Conservation (phyloP, 2,329 filamentous ascomycete genomes). For the Aspergillus sp. region DNA sequence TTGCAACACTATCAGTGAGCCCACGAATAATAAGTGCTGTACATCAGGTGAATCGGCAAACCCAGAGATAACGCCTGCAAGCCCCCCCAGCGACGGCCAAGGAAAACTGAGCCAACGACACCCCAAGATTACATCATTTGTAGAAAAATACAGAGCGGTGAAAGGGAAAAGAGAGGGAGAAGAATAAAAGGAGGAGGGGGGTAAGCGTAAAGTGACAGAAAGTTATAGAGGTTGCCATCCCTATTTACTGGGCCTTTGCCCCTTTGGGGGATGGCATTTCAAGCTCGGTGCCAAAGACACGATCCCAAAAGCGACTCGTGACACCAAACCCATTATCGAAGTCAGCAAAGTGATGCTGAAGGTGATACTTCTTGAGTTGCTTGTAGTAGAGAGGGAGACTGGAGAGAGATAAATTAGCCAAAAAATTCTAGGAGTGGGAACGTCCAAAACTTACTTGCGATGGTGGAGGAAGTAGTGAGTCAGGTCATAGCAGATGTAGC, state of each 20-base stretch:
- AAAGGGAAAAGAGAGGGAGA: not conserved
- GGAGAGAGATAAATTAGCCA: constrained; percentile 11
- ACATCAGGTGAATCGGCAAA: not conserved
- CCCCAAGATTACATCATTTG: not conserved
- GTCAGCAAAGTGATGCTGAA: constrained; percentile 95
- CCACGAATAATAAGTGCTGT: not conserved
- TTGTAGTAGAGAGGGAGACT: constrained; percentile 85
- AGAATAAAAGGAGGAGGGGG: not conserved
- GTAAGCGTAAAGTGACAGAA: not conserved
- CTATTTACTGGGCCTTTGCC: constrained; percentile 35
- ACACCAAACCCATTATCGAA: constrained; percentile 98
- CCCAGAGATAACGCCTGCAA: not conserved
- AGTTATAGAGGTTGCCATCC: not conserved
- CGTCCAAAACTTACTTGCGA: constrained; percentile 63
- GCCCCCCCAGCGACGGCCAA: not conserved
- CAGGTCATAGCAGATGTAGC: constrained; percentile 93
- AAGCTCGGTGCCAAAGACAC: constrained; percentile 85
- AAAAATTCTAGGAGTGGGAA: not conserved
- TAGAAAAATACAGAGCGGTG: not conserved
- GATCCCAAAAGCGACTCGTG: constrained; percentile 94
- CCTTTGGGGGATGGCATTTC: constrained; percentile 40
- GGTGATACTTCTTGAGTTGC: constrained; percentile 93
- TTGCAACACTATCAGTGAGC: not conserved
- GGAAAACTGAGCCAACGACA: not conserved
- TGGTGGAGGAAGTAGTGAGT: constrained; percentile 99